A percentile compares a stretch with the other conserved stretches of the same genome.
Conservation (phyloP, 192 early-diverging fungal species). For the Backusella tarrabulga region DNA sequence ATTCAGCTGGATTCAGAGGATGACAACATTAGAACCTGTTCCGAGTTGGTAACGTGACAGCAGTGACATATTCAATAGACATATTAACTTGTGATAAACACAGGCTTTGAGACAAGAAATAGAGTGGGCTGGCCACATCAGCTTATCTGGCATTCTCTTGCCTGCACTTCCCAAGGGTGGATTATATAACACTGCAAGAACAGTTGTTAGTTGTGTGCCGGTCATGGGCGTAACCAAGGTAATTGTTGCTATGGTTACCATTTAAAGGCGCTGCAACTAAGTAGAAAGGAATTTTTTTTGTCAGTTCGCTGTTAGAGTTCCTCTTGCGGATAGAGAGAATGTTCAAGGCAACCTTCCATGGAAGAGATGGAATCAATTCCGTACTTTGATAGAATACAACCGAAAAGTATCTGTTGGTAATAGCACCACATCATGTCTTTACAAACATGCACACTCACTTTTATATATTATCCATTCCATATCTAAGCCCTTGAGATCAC, state of each 20-base stretch:
- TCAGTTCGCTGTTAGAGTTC: constrained; percentile 51
- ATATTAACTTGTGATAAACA: background rate
- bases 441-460: background rate
- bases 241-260: background rate
- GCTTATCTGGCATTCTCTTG: constrained; percentile 57
- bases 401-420: constrained; percentile 43
- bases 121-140: constrained; percentile 70
- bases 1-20: constrained; percentile 52
- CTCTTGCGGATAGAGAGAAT: constrained; percentile 29
- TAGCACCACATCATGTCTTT: background rate
- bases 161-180: constrained; percentile 36
- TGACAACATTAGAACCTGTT: constrained; percentile 43
- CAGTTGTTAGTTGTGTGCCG: constrained; percentile 36
- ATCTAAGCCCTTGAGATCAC: constrained; percentile 56
- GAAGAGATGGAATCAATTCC: constrained; percentile 80
- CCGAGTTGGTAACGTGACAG: constrained; percentile 44
- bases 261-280: background rate
- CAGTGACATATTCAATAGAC: background rate
- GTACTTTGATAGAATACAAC: constrained; percentile 66
- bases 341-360: constrained; percentile 45
- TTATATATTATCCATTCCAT: background rate
- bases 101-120: constrained; percentile 60
- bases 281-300: background rate
- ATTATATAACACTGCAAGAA: constrained; percentile 59
- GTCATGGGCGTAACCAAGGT: constrained; percentile 40